These are phyloP conservation scores for Ophiocordyceps australis DNA, from an alignment of 2,329 filamentous ascomycete genomes.

Conservation along the genomic window DNA sequence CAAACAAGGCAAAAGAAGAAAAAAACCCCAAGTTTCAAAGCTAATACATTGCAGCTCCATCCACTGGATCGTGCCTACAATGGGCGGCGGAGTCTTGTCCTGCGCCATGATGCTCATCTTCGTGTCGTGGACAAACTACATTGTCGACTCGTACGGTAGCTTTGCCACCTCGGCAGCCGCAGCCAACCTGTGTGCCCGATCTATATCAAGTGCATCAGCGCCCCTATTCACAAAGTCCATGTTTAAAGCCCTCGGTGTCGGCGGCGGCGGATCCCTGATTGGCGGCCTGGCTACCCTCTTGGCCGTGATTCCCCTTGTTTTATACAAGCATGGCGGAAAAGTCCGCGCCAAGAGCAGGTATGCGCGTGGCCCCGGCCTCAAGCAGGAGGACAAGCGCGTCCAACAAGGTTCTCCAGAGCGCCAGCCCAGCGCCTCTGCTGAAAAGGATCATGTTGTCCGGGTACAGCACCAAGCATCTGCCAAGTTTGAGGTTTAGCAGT, in stretches of 20 bases:
- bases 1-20: too few relatives aligned
- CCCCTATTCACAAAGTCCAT: constrained; percentile 73
- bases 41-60: too few relatives aligned
- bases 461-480: too few relatives aligned
- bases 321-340: constrained; percentile 57
- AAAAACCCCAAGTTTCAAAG: too few relatives aligned
- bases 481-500: too few relatives aligned
- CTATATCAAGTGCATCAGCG: constrained; percentile 61
- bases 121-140: constrained; percentile 61
- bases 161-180: constrained; percentile 69
- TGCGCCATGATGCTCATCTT: constrained; percentile 76
- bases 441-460: too few relatives aligned
- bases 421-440: too few relatives aligned
- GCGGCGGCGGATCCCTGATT: constrained; percentile 59
- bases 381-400: too few relatives aligned
- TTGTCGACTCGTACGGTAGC: constrained; percentile 44
- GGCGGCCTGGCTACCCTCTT: constrained; percentile 61
- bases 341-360: constrained; percentile 56
- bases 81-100: constrained; percentile 55
- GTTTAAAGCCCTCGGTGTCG: constrained; percentile 53
- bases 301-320: constrained; percentile 67
- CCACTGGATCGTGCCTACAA: constrained; percentile 52
- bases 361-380: too few relatives aligned
- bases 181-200: constrained; percentile 64
- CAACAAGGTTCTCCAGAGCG: too few relatives aligned